Evolutionary conservation across 495 filamentous ascomycete genomes (phyloP), one percentile per base, ranked within the genome.

Genomic region (Penicillium roqueforti): DNA sequence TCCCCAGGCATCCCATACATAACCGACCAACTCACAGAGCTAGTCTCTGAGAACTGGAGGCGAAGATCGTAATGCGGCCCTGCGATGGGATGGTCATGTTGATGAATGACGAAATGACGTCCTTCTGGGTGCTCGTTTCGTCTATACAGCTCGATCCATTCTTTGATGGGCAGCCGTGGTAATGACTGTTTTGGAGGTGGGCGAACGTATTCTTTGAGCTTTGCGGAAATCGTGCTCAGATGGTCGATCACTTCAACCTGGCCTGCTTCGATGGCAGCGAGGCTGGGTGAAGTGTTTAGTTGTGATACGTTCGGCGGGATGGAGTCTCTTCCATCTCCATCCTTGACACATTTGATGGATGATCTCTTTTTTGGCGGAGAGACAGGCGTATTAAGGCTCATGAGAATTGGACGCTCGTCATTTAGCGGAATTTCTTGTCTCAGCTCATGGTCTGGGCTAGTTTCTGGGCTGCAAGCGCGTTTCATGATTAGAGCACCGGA

Each of bases 1-100:
- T 87, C 78, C 0, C 85, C 84, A 0, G 83, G 85, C 16, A 86
- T 54, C 0, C 85, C 85, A 62, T 86, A 86, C 75, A 86, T 85
- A 38, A 87, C 73, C 0, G 83, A 80, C 73, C 82, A 88, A 53
- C 77, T 82, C 7, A 81, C 75, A 4, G 80, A 81, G 58, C 84
- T 87, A 1, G 81, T 75, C 46, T 77, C 74, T 13, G 81, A 86
- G 63, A 87, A 83, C 62, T 88, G 84, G 2, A 88, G 68, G 13
- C 84, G 75, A 4, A 88, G 68, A 63, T 87, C 85, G 68, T 87
- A 84, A 53, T 85, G 81, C 0, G 76, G 69, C 10, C 85, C 84
- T 13, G 83, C 80, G 8, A 85, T 68, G 3, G 84, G 84, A 64
- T 87, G 85, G 54, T 87, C 85, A 60, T 88, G 85, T 59, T 87